phyloP scores from a whole-genome alignment of 306 rosid genomes.

The Vachellia collinsii region DNA sequence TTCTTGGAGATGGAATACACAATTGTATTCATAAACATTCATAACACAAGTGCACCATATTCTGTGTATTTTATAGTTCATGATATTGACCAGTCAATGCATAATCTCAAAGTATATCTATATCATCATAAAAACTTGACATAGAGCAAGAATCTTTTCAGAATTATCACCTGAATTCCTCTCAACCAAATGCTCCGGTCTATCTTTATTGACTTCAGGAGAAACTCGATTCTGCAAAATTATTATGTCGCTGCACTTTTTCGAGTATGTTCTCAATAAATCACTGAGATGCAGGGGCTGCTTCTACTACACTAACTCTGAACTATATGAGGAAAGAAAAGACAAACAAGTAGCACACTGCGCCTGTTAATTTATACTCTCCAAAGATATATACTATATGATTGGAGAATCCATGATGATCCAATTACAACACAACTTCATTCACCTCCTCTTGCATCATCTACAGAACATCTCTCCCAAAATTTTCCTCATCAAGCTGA shows the following conservation, averaged over 20 bases:
- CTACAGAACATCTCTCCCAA: constrained; percentile 54
- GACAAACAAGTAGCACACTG: constrained; percentile 45
- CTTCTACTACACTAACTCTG: constrained; percentile 50
- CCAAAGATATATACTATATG: constrained; percentile 40
- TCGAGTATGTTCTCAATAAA: constrained; percentile 22
- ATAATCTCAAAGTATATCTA: constrained; percentile 37
- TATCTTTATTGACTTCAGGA: constrained; percentile 36
- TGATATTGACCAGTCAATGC: constrained; percentile 41
- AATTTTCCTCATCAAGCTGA: constrained; percentile 37
- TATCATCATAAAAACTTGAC: constrained; percentile 32
- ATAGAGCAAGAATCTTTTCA: constrained; percentile 45
- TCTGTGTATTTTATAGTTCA: constrained; percentile 32
- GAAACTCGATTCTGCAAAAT: constrained; percentile 23
- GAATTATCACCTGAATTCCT: constrained; percentile 48
- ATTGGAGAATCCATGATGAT: constrained; percentile 45
- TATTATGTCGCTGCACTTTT: constrained; percentile 37
- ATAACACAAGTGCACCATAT: constrained; percentile 33
- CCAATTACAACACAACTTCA: constrained; percentile 34
- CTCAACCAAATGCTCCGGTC: constrained; percentile 41
- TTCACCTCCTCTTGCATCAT: constrained; percentile 29
- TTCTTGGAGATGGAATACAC: neutral
- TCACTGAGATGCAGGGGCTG: constrained; percentile 40
- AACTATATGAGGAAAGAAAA: constrained; percentile 41
- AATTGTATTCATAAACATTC: constrained; percentile 39
- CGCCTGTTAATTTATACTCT: constrained; percentile 44